These are phyloP conservation scores for Xylariaceae sp. DNA, from an alignment of 2,329 filamentous ascomycete genomes.

Conservation along the genomic window DNA sequence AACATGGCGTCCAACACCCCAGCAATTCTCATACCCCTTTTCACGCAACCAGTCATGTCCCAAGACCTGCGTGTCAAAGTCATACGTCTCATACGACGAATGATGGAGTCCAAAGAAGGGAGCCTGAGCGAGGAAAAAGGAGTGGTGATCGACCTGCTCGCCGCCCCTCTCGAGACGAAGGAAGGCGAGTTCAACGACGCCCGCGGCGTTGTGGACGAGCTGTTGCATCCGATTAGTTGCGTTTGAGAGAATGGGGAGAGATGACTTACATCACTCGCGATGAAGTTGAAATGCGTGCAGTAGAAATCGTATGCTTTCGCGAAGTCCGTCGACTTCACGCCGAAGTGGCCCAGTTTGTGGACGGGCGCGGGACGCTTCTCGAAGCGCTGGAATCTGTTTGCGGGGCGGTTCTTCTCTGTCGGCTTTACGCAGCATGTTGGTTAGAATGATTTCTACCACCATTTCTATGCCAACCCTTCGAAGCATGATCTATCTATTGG, in stretches of 20 bases:
- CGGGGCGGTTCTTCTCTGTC: conserved; percentile 42
- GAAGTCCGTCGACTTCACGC: conserved; percentile 49
- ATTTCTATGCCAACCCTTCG: too few species aligned
- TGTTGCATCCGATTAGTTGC: conserved; percentile 16
- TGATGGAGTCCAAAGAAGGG: conserved; percentile 57
- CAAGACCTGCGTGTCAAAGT: conserved; percentile 64
- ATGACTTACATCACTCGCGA: conserved; percentile 41
- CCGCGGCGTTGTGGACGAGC: conserved; percentile 37
- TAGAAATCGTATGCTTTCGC: conserved; percentile 47
- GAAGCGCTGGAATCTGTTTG: conserved; percentile 49
- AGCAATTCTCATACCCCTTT: conserved; percentile 59
- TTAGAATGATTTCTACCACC: background rate
- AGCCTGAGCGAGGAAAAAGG: conserved; percentile 47
- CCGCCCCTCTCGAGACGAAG: conserved; percentile 41
- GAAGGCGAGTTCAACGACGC: conserved; percentile 40
- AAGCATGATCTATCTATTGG: background rate
- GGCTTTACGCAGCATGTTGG: conserved; percentile 31
- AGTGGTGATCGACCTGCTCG: conserved; percentile 46
- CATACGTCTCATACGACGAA: conserved; percentile 63
- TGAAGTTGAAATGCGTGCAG: conserved; percentile 45
- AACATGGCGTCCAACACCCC: conserved; percentile 67
- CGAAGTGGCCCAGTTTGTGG: conserved; percentile 52
- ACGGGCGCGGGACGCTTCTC: conserved; percentile 43
- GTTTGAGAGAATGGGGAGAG: too few species aligned
- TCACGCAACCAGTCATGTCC: conserved; percentile 64